Conservation (phyloP, 176 grass and related monocot species). For the Eremochloa ophiuroides region DNA sequence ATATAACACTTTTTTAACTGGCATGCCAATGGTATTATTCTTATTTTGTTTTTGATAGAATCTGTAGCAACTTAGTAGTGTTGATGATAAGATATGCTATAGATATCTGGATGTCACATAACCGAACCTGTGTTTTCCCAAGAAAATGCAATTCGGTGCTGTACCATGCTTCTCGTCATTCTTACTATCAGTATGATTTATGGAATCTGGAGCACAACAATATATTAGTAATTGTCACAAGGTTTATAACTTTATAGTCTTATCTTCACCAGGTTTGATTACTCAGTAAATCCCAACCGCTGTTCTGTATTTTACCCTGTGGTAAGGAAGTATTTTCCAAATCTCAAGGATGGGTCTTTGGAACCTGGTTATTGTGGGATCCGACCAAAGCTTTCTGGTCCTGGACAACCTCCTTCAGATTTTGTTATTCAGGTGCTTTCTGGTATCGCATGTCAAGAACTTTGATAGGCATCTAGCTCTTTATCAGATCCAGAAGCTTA, state of each 20-base stretch:
- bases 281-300: constrained; percentile 53
- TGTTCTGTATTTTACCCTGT: constrained; percentile 74
- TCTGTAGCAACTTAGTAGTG: not conserved
- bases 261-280: constrained; percentile 66
- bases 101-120: constrained; percentile 5
- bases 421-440: constrained; percentile 78
- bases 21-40: not conserved
- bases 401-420: constrained; percentile 50
- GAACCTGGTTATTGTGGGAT: constrained; percentile 94
- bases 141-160: not conserved
- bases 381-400: constrained; percentile 77
- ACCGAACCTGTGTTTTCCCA: not conserved
- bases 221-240: not conserved
- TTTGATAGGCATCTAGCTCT: not conserved
- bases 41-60: not conserved
- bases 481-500: not conserved
- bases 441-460: not conserved
- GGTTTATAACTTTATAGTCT: constrained; percentile 9
- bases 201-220: not conserved
- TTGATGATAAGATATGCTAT: not conserved
- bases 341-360: constrained; percentile 75
- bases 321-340: constrained; percentile 92
- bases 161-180: not conserved
- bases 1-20: not conserved
- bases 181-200: not conserved